Percentiles rank a stretch among this genome's conserved stretches.
Conservation (phyloP, 345 rosid species). For the Sisymbrium altissimum region DNA sequence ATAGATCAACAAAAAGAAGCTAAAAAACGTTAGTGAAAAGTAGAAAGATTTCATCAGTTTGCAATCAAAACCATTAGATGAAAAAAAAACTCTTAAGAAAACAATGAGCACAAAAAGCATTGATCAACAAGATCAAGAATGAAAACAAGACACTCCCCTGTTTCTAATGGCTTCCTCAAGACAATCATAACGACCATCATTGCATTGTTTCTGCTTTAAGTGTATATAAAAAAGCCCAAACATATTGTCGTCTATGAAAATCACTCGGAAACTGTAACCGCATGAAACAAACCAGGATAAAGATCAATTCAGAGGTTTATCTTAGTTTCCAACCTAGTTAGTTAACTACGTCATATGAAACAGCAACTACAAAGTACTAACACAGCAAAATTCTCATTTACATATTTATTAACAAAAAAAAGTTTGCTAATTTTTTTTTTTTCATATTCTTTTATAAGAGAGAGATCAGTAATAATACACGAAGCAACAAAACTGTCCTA, state of each 20-base stretch:
- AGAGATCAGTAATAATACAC: background rate
- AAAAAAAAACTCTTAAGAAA: background rate
- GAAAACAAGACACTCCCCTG: background rate
- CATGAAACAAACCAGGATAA: background rate
- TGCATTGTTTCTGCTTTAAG: slow-evolving; percentile 3
- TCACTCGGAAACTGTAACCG: background rate
- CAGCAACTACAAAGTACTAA: background rate
- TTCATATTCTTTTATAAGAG: background rate
- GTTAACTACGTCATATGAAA: background rate
- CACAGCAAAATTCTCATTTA: background rate
- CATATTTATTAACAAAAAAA: background rate
- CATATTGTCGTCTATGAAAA: background rate
- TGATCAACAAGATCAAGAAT: background rate
- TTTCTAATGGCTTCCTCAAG: background rate
- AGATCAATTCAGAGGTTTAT: too few species aligned
- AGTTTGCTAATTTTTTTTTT: too few species aligned
- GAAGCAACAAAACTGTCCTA: background rate
- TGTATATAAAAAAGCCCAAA: too few species aligned
- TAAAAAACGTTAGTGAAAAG: background rate
- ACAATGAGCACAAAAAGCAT: background rate
- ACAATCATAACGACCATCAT: background rate
- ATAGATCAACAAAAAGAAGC: background rate
- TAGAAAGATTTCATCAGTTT: background rate
- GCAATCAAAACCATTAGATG: too few species aligned
- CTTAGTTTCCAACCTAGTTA: background rate